Evolutionary conservation across 139 green algal genomes (phyloP).

Genomic region (Chlorella sp.): DNA sequence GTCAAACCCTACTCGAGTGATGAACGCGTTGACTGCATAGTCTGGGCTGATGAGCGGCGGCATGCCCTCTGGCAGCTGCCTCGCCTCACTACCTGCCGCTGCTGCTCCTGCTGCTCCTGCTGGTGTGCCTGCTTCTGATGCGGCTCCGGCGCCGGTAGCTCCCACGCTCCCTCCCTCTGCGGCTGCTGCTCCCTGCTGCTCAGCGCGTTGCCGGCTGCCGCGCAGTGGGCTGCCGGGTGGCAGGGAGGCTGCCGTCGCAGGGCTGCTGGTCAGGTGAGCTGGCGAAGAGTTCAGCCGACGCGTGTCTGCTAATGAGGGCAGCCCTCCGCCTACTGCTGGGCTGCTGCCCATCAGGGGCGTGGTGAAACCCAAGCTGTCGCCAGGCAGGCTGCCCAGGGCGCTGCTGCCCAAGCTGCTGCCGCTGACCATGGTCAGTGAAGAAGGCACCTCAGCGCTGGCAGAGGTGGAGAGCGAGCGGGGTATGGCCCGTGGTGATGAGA

Average conservation of each 20-base stretch:
- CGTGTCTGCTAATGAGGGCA: no score
- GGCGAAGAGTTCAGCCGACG: background rate
- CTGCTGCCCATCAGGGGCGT: background rate
- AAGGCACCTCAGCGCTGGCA: background rate
- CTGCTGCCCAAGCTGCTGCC: background rate
- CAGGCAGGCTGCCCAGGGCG: background rate
- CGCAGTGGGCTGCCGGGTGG: conserved; percentile 23
- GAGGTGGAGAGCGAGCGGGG: background rate
- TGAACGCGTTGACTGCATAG: conserved; percentile 54
- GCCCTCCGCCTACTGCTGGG: background rate
- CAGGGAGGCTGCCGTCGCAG: background rate
- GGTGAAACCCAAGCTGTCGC: background rate
- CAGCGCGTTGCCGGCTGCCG: no score
- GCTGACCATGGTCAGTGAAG: no score
- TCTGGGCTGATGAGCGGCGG: conserved; percentile 40
- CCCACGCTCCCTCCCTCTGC: background rate
- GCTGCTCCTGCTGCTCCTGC: background rate
- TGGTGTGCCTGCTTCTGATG: background rate
- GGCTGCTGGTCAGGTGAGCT: background rate
- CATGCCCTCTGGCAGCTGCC: conserved; percentile 5
- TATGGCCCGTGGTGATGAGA: conserved; percentile 1
- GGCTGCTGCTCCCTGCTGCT: background rate
- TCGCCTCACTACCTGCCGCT: background rate
- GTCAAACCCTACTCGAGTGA: conserved; percentile 58
- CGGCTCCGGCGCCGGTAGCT: background rate